phyloP scores from a whole-genome alignment of 2,329 filamentous ascomycete species.

The Paecilomyces niveus region DNA sequence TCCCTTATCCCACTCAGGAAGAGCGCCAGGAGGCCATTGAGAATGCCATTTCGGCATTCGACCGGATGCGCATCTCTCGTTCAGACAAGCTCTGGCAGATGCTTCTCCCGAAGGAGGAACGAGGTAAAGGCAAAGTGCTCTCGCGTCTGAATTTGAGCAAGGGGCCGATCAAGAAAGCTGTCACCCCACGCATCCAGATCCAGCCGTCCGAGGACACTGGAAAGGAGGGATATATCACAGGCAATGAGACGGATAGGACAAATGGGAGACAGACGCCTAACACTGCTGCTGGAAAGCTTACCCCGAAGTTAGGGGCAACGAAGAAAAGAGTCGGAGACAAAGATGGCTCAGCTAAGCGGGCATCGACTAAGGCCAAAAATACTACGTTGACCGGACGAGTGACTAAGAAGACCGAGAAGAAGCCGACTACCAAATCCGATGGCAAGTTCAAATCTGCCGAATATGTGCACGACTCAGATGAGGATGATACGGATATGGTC shows the following conservation, averaged over 20 bases:
- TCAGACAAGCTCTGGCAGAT: constrained; percentile 57
- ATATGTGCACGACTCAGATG: constrained; percentile 47
- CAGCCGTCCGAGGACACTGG: constrained; percentile 28
- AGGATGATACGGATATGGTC: constrained; percentile 35
- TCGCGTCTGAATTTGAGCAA: constrained; percentile 50
- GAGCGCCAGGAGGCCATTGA: constrained; percentile 55
- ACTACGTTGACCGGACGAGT: constrained; percentile 36
- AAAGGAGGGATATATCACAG: constrained; percentile 26
- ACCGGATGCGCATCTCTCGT: constrained; percentile 53
- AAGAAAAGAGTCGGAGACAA: constrained; percentile 35
- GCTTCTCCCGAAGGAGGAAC: constrained; percentile 53
- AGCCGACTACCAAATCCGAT: constrained; percentile 30
- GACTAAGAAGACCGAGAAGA: constrained; percentile 40
- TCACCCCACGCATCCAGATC: constrained; percentile 31
- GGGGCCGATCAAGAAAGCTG: constrained; percentile 31
- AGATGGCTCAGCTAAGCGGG: constrained; percentile 37
- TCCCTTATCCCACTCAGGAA: constrained; percentile 49
- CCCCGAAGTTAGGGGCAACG: constrained; percentile 18
- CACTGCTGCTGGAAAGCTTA: constrained; percentile 15
- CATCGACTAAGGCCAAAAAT: constrained; percentile 40
- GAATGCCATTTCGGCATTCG: constrained; percentile 56
- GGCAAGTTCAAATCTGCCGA: constrained; percentile 48
- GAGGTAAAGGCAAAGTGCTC: constrained; percentile 54
- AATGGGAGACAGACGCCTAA: constrained; percentile 21
- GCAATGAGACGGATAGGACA: constrained; percentile 31